These are phyloP conservation scores for Phytopythium sindhum DNA, from an alignment of 352 stramenopile genomes.

Conservation along the genomic window DNA sequence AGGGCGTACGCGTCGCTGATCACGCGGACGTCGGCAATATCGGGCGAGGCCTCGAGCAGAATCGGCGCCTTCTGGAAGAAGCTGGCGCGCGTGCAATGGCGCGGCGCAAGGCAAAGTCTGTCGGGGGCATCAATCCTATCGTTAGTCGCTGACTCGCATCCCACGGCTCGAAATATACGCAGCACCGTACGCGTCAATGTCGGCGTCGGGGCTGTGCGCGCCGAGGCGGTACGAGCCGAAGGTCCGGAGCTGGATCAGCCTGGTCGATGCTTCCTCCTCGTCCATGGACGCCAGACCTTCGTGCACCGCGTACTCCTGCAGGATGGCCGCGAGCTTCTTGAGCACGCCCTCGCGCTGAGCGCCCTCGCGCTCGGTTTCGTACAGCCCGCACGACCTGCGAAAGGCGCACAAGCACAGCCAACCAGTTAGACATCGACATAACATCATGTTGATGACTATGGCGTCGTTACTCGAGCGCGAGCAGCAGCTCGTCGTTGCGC, in stretches of 20 bases:
- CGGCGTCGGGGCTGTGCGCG: slow-evolving; percentile 81
- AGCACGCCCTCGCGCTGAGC: slow-evolving; percentile 63
- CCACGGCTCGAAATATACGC: background rate
- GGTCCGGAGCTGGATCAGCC: slow-evolving; percentile 68
- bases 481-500: slow-evolving; percentile 62
- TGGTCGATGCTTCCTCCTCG: slow-evolving; percentile 36
- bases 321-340: slow-evolving; percentile 48
- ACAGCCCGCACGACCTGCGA: slow-evolving; percentile 53
- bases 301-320: slow-evolving; percentile 79
- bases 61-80: slow-evolving; percentile 88
- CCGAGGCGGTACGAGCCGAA: slow-evolving; percentile 92
- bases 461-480: slow-evolving; percentile 30
- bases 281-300: slow-evolving; percentile 46
- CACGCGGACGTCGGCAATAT: slow-evolving; percentile 72
- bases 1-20: slow-evolving; percentile 87
- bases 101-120: slow-evolving; percentile 81
- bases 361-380: slow-evolving; percentile 72
- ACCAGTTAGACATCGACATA: background rate
- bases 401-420: background rate
- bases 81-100: slow-evolving; percentile 71
- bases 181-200: slow-evolving; percentile 70
- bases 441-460: background rate
- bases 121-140: background rate
- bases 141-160: background rate
- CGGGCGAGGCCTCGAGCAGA: slow-evolving; percentile 63